Percentiles rank a stretch among this genome's conserved stretches.
These are phyloP conservation scores for Alternaria atra DNA, from an alignment of 2,329 filamentous ascomycete genomes.

Conservation along the genomic window DNA sequence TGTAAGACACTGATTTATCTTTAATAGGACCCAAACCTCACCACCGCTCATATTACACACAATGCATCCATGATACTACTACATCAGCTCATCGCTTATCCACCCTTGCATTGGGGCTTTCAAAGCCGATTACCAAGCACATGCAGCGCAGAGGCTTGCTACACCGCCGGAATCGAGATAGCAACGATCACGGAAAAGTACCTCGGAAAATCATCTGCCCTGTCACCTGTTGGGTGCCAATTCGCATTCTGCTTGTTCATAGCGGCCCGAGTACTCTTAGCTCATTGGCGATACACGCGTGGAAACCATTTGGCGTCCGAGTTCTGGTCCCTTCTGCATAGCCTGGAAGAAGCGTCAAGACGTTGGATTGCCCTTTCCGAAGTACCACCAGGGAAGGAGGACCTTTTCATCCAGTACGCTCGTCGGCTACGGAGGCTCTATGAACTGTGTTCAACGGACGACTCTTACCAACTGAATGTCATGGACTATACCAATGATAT, in stretches of 20 bases:
- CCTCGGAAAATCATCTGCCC: slow-evolving; percentile 19
- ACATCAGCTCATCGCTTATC: slow-evolving; percentile 29
- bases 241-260: slow-evolving; percentile 32
- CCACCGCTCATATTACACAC: slow-evolving; percentile 30
- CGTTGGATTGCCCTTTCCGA: not conserved
- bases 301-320: not conserved
- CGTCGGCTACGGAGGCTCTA: not conserved
- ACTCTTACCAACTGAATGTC: too few relatives aligned
- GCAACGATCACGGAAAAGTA: slow-evolving; percentile 32
- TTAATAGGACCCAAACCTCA: slow-evolving; percentile 23
- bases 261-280: slow-evolving; percentile 28
- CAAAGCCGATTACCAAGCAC: slow-evolving; percentile 22
- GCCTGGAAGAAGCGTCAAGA: not conserved
- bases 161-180: slow-evolving; percentile 25
- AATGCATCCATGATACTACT: slow-evolving; percentile 29
- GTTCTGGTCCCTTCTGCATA: not conserved
- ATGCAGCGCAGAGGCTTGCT: slow-evolving; percentile 28
- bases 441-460: too few relatives aligned
- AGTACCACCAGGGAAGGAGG: not conserved
- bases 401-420: not conserved
- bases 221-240: slow-evolving; percentile 23
- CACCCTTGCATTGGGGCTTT: slow-evolving; percentile 22
- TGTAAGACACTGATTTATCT: not conserved
- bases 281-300: slow-evolving; percentile 25
- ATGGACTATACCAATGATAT: too few relatives aligned